These are phyloP conservation scores for Alternaria ventricosa DNA, from an alignment of 2,329 filamentous ascomycete species.

Conservation along the genomic window DNA sequence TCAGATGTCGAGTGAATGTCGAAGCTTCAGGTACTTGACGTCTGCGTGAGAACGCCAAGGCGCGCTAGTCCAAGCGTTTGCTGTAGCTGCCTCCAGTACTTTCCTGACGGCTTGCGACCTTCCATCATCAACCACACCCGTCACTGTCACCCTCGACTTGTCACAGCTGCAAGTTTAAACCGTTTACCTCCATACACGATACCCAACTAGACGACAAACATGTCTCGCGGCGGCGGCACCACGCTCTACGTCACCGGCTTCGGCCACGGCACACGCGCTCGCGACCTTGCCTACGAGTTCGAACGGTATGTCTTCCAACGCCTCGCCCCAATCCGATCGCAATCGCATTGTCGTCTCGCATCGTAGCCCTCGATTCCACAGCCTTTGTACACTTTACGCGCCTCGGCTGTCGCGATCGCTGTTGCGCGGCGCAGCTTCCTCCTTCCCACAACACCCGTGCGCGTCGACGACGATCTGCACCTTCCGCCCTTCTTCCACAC, in stretches of 20 bases:
- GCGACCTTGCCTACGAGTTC: constrained; percentile 99
- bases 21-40: constrained; percentile 1
- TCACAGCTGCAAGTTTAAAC: constrained; percentile 16
- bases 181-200: constrained; percentile 10
- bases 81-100: constrained; percentile 13
- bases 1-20: background rate
- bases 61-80: constrained; percentile 15
- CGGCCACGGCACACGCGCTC: constrained; percentile 96
- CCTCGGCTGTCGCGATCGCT: background rate
- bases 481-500: constrained; percentile 23
- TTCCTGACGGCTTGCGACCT: constrained; percentile 15
- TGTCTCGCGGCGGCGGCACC: constrained; percentile 91
- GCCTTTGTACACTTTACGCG: constrained; percentile 5
- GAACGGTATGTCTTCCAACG: constrained; percentile 87
- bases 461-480: constrained; percentile 1
- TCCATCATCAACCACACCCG: constrained; percentile 21
- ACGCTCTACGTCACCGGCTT: constrained; percentile 99
- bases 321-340: constrained; percentile 44
- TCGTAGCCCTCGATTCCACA: constrained; percentile 19
- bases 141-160: constrained; percentile 13
- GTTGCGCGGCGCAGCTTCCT: constrained; percentile 20
- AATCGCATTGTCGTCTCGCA: constrained; percentile 38
- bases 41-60: constrained; percentile 11
- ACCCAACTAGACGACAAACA: constrained; percentile 50
- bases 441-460: constrained; percentile 22